Evolutionary conservation across 768 basidiomycete species (phyloP).

Genomic region (Tulasnella sp.): DNA sequence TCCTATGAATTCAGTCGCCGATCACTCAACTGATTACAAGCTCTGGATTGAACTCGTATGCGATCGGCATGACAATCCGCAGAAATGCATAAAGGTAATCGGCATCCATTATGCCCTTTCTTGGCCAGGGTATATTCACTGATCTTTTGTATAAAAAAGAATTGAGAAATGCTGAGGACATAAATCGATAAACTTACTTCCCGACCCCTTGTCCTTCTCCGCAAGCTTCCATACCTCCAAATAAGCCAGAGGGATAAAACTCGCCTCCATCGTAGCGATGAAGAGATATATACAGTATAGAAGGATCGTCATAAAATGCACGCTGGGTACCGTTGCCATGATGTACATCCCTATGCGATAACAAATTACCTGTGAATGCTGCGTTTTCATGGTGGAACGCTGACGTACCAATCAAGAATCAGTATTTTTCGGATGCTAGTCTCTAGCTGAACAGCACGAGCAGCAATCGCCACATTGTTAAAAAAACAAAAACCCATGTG

Average conservation of each 20-base stretch:
- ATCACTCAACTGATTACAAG: conserved; percentile 66
- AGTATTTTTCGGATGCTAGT: conserved; percentile 66
- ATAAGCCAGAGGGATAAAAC: conserved; percentile 89
- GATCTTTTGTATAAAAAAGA: conserved; percentile 39
- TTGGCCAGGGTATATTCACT: conserved; percentile 94
- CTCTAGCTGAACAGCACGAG: conserved; percentile 60
- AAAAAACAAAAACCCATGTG: conserved; percentile 99
- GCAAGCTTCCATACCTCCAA: conserved; percentile 73
- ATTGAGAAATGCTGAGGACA: neutral
- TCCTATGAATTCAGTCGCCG: neutral
- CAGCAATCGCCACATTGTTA: conserved; percentile 93
- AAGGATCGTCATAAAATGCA: conserved; percentile 87
- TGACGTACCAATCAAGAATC: conserved; percentile 84
- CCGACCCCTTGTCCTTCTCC: conserved; percentile 77
- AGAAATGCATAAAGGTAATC: conserved; percentile 97
- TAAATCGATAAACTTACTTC: conserved; percentile 42
- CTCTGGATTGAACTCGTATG: conserved; percentile 90
- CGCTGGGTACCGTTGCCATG: conserved; percentile 97
- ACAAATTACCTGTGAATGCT: neutral
- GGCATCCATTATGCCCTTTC: conserved; percentile 76
- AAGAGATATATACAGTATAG: conserved; percentile 83
- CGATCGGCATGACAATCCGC: conserved; percentile 91
- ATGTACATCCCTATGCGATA: conserved; percentile 83
- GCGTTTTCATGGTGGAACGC: neutral
- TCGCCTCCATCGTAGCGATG: conserved; percentile 87